A percentile compares a stretch with the other conserved stretches of the same genome.
phyloP scores from a whole-genome alignment of 495 filamentous ascomycete genomes.

The Parathielavia appendiculata region DNA sequence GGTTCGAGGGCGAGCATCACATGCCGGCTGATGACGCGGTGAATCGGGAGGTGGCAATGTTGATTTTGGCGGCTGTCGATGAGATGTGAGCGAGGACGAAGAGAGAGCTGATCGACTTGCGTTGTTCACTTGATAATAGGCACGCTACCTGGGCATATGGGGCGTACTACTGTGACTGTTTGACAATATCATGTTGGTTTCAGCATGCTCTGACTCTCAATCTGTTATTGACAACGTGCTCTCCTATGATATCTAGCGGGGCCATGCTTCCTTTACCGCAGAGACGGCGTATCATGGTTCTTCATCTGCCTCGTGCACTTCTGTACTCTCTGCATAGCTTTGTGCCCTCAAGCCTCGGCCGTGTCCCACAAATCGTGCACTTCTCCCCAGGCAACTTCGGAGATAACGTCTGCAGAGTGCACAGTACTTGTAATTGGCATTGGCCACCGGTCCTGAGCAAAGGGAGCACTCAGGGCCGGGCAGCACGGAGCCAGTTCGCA shows the following conservation, averaged over 20 bases:
- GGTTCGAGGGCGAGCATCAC: conserved; percentile 26
- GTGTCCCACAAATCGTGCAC: background rate
- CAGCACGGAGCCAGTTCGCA: too few species aligned
- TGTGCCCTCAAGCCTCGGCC: background rate
- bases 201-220: too few species aligned
- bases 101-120: too few species aligned
- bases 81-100: background rate
- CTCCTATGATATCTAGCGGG: too few species aligned
- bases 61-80: conserved; percentile 6
- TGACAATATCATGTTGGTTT: too few species aligned
- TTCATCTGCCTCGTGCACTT: too few species aligned
- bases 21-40: conserved; percentile 24
- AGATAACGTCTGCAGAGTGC: background rate
- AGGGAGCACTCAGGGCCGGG: background rate
- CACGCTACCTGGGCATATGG: background rate
- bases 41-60: conserved; percentile 13
- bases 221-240: too few species aligned
- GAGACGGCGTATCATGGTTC: too few species aligned
- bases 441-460: background rate
- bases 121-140: too few species aligned
- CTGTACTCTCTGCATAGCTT: too few species aligned
- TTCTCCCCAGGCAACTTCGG: background rate
- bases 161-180: too few species aligned
- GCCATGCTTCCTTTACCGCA: too few species aligned
- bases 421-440: background rate